A percentile compares a stretch with the other conserved stretches of the same genome.
phyloP scores from a whole-genome alignment of 352 stramenopile species.

The Globisporangium paroecandrum region DNA sequence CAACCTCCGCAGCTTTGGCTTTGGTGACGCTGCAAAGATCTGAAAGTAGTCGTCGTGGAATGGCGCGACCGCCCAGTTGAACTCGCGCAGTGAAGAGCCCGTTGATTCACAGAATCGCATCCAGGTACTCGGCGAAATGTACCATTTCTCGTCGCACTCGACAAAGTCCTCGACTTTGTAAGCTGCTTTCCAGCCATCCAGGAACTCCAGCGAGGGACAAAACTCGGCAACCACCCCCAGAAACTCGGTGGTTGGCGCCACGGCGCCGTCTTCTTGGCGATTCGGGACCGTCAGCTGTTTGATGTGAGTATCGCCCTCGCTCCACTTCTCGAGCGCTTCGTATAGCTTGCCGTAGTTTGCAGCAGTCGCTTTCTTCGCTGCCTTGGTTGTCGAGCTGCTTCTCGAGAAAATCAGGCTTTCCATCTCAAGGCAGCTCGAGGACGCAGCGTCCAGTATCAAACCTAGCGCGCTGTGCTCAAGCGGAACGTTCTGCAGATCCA shows the following conservation, averaged over 20 bases:
- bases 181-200: constrained; percentile 27
- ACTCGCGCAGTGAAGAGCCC: constrained; percentile 9
- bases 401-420: constrained; percentile 22
- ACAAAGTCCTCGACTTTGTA: constrained; percentile 18
- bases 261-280: constrained; percentile 13
- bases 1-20: constrained; percentile 10
- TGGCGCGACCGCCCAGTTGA: constrained; percentile 20
- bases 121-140: constrained; percentile 10
- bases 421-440: constrained; percentile 11
- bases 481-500: constrained; percentile 23
- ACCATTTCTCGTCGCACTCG: constrained; percentile 24
- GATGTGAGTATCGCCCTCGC: background rate
- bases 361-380: constrained; percentile 1
- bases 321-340: constrained; percentile 20
- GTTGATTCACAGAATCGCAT: background rate
- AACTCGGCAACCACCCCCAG: constrained; percentile 11
- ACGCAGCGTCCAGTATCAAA: constrained; percentile 11
- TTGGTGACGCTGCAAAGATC: constrained; percentile 6
- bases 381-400: constrained; percentile 5
- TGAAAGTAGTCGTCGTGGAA: constrained; percentile 17
- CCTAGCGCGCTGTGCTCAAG: constrained; percentile 15
- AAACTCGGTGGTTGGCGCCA: constrained; percentile 8
- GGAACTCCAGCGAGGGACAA: constrained; percentile 22
- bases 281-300: constrained; percentile 25
- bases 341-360: constrained; percentile 15